phyloP scores from a whole-genome alignment of 768 basidiomycete species.

The Cyclocybe aegerita region DNA sequence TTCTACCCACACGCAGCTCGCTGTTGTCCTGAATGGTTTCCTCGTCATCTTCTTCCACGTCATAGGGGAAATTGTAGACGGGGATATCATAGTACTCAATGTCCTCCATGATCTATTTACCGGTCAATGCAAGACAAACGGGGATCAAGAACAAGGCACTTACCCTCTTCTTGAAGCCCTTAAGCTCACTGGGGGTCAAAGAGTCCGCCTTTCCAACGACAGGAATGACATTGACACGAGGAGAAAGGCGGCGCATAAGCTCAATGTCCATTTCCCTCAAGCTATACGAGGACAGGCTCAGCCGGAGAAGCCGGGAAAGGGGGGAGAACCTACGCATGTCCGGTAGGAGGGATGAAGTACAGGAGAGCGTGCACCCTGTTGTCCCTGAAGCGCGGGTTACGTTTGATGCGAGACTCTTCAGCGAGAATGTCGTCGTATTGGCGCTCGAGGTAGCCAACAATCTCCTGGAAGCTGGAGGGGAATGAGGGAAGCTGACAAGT shows the following conservation, averaged over 20 bases:
- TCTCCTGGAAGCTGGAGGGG: slow-evolving; percentile 84
- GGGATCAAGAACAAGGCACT: slow-evolving; percentile 14
- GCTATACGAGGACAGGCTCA: slow-evolving; percentile 32
- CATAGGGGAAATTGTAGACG: slow-evolving; percentile 99
- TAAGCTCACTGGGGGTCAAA: slow-evolving; percentile 88
- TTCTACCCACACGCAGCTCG: slow-evolving; percentile 76
- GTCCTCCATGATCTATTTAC: slow-evolving; percentile 92
- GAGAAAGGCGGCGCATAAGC: slow-evolving; percentile 96
- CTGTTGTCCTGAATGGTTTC: slow-evolving; percentile 98
- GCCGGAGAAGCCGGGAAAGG: not conserved
- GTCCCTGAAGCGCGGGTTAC: slow-evolving; percentile 98
- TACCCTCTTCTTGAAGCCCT: slow-evolving; percentile 94
- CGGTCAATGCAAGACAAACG: slow-evolving; percentile 1
- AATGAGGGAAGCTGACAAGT: not conserved
- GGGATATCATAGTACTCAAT: slow-evolving; percentile 98
- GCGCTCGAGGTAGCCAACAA: slow-evolving; percentile 93
- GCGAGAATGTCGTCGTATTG: slow-evolving; percentile 99
- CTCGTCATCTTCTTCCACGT: slow-evolving; percentile 98
- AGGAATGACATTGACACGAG: slow-evolving; percentile 98
- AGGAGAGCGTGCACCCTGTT: slow-evolving; percentile 95
- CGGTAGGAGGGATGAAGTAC: slow-evolving; percentile 99
- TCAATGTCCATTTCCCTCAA: slow-evolving; percentile 99
- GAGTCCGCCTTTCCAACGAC: slow-evolving; percentile 97
- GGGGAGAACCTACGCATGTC: slow-evolving; percentile 74
- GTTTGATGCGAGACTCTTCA: slow-evolving; percentile 98